Percentiles rank a stretch among this genome's conserved stretches.
Conservation (phyloP, 148 eudicot species). For the Chenopodium album region DNA sequence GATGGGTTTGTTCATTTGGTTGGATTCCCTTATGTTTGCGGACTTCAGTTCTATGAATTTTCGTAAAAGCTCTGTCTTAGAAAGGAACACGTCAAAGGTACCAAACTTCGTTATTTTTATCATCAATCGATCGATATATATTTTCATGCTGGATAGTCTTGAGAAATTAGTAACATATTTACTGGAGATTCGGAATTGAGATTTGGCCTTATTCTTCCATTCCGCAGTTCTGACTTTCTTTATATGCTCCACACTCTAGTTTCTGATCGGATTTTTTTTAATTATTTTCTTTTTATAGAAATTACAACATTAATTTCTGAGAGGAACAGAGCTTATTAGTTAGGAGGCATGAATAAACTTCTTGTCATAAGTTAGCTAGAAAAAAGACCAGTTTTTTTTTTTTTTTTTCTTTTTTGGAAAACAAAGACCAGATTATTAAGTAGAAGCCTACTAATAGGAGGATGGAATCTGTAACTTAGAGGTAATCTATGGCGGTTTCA, state of each 20-base stretch:
- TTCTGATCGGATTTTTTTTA: background rate
- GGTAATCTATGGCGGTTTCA: background rate
- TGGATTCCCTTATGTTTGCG: constrained; percentile 66
- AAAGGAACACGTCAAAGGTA: constrained; percentile 36
- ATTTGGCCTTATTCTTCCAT: background rate
- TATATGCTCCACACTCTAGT: background rate
- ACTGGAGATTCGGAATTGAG: too few relatives aligned
- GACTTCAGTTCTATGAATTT: constrained; percentile 38
- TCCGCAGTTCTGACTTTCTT: constrained; percentile 5
- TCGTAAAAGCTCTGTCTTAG: constrained; percentile 25
- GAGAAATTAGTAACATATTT: too few relatives aligned
- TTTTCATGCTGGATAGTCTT: background rate
- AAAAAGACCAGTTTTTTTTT: background rate
- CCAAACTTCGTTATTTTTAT: background rate
- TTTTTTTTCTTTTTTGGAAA: too few relatives aligned
- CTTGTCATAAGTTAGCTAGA: background rate
- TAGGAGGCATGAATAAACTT: background rate
- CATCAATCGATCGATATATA: background rate
- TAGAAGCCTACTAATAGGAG: background rate
- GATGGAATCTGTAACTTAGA: background rate
- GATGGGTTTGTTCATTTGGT: constrained; percentile 51
- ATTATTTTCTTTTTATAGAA: too few relatives aligned
- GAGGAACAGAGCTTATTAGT: too few relatives aligned
- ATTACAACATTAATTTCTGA: too few relatives aligned
- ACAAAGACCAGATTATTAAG: background rate